Evolutionary conservation across 1,139 yeast species (phyloP).

Genomic region (Geotrichum bryndzae): DNA sequence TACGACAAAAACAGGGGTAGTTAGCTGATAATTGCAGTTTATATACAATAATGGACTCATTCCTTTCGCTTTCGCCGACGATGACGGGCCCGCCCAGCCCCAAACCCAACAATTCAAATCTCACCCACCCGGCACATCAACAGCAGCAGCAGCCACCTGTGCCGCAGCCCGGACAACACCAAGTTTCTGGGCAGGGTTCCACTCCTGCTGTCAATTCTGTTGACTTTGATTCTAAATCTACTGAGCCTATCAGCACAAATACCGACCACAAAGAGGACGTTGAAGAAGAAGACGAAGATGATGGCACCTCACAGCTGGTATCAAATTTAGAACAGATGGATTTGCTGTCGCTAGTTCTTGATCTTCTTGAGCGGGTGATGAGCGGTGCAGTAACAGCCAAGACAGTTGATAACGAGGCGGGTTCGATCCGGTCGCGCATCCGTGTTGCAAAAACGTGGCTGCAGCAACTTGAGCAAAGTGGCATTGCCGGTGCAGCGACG

Average conservation of each 20-base stretch:
- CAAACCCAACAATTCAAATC: neutral
- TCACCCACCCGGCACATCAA: neutral
- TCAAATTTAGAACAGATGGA: slow-evolving; percentile 17
- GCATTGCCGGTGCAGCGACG: slow-evolving; percentile 5
- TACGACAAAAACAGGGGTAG: neutral
- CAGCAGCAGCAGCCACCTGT: neutral
- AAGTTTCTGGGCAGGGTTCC: neutral
- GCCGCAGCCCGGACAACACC: neutral
- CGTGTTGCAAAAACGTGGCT: slow-evolving; percentile 5
- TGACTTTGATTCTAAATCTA: neutral
- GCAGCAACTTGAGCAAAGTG: neutral
- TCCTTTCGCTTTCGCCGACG: slow-evolving; percentile 15
- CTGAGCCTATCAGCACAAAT: neutral
- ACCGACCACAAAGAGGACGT: neutral
- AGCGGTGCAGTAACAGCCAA: slow-evolving; percentile 18
- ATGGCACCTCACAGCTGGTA: slow-evolving; percentile 5
- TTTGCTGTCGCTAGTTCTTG: slow-evolving; percentile 16
- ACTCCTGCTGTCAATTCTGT: slow-evolving; percentile 20
- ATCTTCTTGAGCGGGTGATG: slow-evolving; percentile 14
- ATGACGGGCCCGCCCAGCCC: slow-evolving; percentile 12
- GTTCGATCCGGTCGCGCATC: slow-evolving; percentile 11
- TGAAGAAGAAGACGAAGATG: slow-evolving; percentile 4
- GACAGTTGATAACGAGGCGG: slow-evolving; percentile 19
- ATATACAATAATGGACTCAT: slow-evolving; percentile 13
- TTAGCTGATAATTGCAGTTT: neutral